These are phyloP conservation scores for Bruguiera sexangula DNA, from an alignment of 345 rosid genomes.

Conservation along the genomic window DNA sequence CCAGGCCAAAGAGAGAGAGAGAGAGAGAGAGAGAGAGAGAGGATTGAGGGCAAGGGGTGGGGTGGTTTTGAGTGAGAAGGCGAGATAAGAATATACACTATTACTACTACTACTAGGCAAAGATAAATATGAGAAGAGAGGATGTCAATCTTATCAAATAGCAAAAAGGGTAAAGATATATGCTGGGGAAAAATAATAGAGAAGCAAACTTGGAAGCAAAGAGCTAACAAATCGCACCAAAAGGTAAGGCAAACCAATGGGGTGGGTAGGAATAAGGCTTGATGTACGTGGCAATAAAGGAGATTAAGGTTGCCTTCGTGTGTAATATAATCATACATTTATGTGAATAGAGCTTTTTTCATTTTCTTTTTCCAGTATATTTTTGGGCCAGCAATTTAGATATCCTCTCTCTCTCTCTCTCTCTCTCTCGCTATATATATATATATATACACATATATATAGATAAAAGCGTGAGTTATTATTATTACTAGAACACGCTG, in stretches of 20 bases:
- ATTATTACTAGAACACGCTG: no score
- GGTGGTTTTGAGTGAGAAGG: conserved; percentile 37
- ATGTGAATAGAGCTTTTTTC: no score
- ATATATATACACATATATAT: no score
- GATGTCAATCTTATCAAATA: neutral
- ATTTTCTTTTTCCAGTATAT: no score
- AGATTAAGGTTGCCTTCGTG: no score
- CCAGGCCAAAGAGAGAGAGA: neutral
- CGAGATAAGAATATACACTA: conserved; percentile 30
- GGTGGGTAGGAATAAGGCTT: conserved; percentile 26
- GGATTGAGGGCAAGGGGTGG: neutral
- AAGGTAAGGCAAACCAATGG: neutral
- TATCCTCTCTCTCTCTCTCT: no score
- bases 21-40: conserved; percentile 5
- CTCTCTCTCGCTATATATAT: no score
- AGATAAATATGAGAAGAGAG: neutral
- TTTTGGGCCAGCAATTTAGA: no score
- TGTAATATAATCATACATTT: no score
- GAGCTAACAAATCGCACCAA: neutral
- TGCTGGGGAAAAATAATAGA: neutral
- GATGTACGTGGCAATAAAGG: no score
- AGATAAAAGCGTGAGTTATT: no score
- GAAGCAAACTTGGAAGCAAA: conserved; percentile 5
- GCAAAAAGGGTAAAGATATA: neutral
- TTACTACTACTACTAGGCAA: neutral